A percentile compares a stretch with the other conserved stretches of the same genome.
These are phyloP conservation scores for Oryza glaberrima DNA, from an alignment of 176 grass and related monocot genomes.

Conservation along the genomic window DNA sequence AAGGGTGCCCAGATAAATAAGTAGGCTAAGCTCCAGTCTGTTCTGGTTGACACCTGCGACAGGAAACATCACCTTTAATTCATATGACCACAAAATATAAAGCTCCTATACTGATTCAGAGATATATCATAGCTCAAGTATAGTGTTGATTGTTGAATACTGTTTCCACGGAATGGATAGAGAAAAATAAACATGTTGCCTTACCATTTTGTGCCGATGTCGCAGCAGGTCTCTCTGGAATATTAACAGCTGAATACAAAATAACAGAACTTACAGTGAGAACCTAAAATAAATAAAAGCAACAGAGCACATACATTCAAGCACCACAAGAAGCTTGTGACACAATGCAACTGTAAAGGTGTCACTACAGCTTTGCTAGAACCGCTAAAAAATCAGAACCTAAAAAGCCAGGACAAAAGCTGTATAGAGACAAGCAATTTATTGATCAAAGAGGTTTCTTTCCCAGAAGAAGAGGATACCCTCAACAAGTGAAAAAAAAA, in stretches of 20 bases:
- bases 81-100: neutral
- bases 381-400: constrained; percentile 23
- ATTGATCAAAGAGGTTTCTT: constrained; percentile 8
- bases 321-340: constrained; percentile 34
- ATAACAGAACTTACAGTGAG: constrained; percentile 25
- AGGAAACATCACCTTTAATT: neutral
- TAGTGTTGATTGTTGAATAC: neutral
- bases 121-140: neutral
- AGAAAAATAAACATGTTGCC: constrained; percentile 13
- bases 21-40: constrained; percentile 47
- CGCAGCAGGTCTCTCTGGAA: constrained; percentile 79
- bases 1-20: constrained; percentile 40
- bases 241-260: constrained; percentile 73
- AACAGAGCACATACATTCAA: neutral
- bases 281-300: constrained; percentile 19
- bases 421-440: neutral
- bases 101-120: neutral
- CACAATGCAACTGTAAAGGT: constrained; percentile 14
- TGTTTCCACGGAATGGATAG: neutral
- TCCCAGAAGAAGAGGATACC: neutral
- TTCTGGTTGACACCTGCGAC: constrained; percentile 54
- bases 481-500: neutral
- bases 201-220: constrained; percentile 76
- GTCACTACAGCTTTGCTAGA: constrained; percentile 29
- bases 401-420: constrained; percentile 2